A percentile compares a stretch with the other conserved stretches of the same genome.
These are phyloP conservation scores for Aspergillus ruber DNA, from an alignment of 2,329 filamentous ascomycete species.

Conservation along the genomic window DNA sequence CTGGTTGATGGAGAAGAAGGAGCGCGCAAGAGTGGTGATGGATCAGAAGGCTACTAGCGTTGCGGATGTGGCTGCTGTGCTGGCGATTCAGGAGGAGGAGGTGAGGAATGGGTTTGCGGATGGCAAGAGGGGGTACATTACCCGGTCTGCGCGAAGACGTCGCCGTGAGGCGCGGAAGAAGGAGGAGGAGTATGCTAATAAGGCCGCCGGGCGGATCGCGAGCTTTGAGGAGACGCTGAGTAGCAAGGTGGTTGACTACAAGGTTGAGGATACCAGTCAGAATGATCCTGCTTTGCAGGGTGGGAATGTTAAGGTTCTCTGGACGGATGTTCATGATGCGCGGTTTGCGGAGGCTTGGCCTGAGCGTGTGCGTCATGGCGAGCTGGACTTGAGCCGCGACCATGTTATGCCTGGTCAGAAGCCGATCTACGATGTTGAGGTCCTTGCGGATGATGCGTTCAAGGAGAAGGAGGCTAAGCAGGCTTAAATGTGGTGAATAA, in stretches of 20 bases:
- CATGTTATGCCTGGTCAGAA: conserved; percentile 32
- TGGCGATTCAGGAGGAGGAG: conserved; percentile 43
- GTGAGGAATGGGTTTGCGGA: conserved; percentile 25
- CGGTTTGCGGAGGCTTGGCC: conserved; percentile 39
- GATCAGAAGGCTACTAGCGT: conserved; percentile 59
- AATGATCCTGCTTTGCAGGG: conserved; percentile 18
- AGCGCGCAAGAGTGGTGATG: conserved; percentile 51
- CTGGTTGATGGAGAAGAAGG: conserved; percentile 41
- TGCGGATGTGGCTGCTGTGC: conserved; percentile 54
- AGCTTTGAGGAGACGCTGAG: conserved; percentile 13
- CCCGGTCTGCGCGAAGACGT: conserved; percentile 23
- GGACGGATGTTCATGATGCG: conserved; percentile 41
- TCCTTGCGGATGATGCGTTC: conserved; percentile 19
- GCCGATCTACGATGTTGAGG: conserved; percentile 10
- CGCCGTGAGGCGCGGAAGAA: conserved; percentile 22
- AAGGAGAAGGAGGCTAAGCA: conserved; percentile 20
- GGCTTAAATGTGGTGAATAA: conserved; percentile 3
- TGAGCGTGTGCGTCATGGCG: conserved; percentile 36
- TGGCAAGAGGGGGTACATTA: conserved; percentile 26
- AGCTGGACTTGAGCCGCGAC: conserved; percentile 29
- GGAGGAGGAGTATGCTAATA: conserved; percentile 17
- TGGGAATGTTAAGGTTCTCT: conserved; percentile 38
- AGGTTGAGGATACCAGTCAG: conserved; percentile 21
- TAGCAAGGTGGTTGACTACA: conserved; percentile 15
- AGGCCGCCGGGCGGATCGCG: conserved; percentile 19